Percentiles rank a stretch among this genome's conserved stretches.
These are phyloP conservation scores for Neltuma alba DNA, from an alignment of 306 rosid species.

Conservation along the genomic window DNA sequence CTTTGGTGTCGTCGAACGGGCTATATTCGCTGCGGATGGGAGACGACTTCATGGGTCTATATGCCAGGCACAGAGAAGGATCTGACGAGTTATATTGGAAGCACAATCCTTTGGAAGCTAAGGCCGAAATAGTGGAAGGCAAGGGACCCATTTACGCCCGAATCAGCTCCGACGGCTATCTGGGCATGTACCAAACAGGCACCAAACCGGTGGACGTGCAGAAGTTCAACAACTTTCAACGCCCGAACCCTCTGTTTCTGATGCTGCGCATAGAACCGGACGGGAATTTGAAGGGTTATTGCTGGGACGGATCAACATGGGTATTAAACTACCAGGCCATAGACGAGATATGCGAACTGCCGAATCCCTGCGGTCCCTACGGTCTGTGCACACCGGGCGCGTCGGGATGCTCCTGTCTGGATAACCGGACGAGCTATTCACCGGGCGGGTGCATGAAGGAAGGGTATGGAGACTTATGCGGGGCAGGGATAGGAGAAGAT, in stretches of 20 bases:
- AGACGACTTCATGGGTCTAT: conserved; percentile 60
- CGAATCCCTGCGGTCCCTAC: conserved; percentile 78
- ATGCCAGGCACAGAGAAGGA: conserved; percentile 36
- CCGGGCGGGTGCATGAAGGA: conserved; percentile 46
- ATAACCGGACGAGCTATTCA: conserved; percentile 52
- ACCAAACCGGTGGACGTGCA: conserved; percentile 62
- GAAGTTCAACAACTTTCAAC: conserved; percentile 63
- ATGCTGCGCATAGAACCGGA: conserved; percentile 62
- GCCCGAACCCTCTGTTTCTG: conserved; percentile 45
- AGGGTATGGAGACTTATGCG: conserved; percentile 55
- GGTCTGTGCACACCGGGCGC: conserved; percentile 71
- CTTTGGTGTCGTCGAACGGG: conserved; percentile 50
- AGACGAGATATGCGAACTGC: conserved; percentile 62
- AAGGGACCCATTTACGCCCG: conserved; percentile 68
- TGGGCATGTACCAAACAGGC: conserved; percentile 80
- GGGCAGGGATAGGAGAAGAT: conserved; percentile 27
- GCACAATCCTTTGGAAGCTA: conserved; percentile 59
- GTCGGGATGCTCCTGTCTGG: conserved; percentile 70
- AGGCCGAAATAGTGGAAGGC: conserved; percentile 49
- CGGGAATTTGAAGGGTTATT: conserved; percentile 77
- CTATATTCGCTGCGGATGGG: conserved; percentile 60
- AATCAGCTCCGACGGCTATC: conserved; percentile 63
- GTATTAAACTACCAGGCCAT: conserved; percentile 58
- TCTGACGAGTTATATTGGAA: conserved; percentile 58
- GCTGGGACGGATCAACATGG: conserved; percentile 73